Conservation (phyloP, 805 yeast species). For the Teunomyces panamensis region DNA sequence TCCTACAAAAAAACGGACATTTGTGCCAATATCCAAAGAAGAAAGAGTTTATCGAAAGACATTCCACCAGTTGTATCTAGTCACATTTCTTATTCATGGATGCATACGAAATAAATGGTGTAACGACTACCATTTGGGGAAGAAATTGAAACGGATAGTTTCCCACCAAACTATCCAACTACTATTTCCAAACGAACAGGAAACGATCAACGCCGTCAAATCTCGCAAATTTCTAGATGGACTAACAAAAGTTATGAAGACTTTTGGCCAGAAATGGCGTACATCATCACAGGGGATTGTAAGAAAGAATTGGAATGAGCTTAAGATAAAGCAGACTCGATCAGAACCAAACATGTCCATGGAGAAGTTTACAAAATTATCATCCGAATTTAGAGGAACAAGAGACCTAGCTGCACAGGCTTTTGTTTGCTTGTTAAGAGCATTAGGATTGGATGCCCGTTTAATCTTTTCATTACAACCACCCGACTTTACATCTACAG, state of each 20-base stretch:
- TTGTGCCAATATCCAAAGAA: slow-evolving; percentile 45
- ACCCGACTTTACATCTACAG: slow-evolving; percentile 64
- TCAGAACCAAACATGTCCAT: slow-evolving; percentile 28
- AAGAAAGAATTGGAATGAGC: slow-evolving; percentile 35
- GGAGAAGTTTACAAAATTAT: slow-evolving; percentile 40
- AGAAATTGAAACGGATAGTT: slow-evolving; percentile 41
- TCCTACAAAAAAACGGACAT: slow-evolving; percentile 21
- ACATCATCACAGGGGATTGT: slow-evolving; percentile 41
- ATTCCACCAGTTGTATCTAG: slow-evolving; percentile 58
- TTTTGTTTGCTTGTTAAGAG: slow-evolving; percentile 70
- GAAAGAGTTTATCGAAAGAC: slow-evolving; percentile 52
- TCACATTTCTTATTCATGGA: slow-evolving; percentile 65
- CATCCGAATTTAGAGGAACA: slow-evolving; percentile 58
- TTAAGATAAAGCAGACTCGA: slow-evolving; percentile 19
- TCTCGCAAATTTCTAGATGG: slow-evolving; percentile 76
- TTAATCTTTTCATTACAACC: slow-evolving; percentile 85
- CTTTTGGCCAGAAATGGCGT: slow-evolving; percentile 57
- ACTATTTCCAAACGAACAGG: slow-evolving; percentile 25
- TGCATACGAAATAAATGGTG: slow-evolving; percentile 73
- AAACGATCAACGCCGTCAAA: slow-evolving; percentile 32
- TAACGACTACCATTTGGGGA: slow-evolving; percentile 43
- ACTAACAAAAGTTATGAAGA: slow-evolving; percentile 59
- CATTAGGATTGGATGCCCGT: slow-evolving; percentile 69
- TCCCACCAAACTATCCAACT: slow-evolving; percentile 47
- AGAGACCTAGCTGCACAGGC: slow-evolving; percentile 85